Conservation (phyloP, 208 protist genomes). For the Wallacemonas collosoma region DNA sequence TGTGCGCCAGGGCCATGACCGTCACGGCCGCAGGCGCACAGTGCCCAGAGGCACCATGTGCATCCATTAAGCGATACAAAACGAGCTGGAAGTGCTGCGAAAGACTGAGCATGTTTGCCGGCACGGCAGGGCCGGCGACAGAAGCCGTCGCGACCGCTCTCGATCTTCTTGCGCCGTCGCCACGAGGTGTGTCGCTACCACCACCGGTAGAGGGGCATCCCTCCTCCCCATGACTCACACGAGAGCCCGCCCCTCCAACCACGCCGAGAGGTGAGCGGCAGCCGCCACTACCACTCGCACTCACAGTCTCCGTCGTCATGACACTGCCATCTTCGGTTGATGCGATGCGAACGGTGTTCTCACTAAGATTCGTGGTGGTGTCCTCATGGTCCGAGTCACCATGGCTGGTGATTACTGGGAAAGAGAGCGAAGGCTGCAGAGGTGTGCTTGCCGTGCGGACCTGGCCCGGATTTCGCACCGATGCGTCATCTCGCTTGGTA, state of each 20-base stretch:
- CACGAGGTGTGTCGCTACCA: too few relatives aligned
- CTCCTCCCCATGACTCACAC: too few relatives aligned
- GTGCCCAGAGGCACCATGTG: conserved; percentile 33
- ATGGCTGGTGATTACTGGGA: not conserved
- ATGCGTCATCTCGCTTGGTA: not conserved
- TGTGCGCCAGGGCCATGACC: not conserved
- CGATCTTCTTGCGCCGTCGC: too few relatives aligned
- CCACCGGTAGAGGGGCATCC: too few relatives aligned
- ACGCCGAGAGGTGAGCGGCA: too few relatives aligned
- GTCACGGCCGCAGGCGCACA: conserved; percentile 33
- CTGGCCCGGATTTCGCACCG: not conserved
- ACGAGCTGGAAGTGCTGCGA: conserved; percentile 20
- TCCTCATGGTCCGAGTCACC: not conserved
- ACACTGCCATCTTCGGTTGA: too few relatives aligned
- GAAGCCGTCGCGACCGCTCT: too few relatives aligned
- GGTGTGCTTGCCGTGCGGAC: not conserved
- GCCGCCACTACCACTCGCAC: too few relatives aligned
- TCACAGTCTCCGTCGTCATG: too few relatives aligned
- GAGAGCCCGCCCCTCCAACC: too few relatives aligned
- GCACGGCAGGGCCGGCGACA: not conserved
- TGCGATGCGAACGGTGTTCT: too few relatives aligned
- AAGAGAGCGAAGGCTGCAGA: not conserved
- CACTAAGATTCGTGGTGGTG: too few relatives aligned
- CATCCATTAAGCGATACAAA: conserved; percentile 25
- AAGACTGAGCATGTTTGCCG: not conserved